Base-by-base conservation (phyloP, 768 basidiomycete genomes). In the Lactarius pseudohatsudake region DNA sequence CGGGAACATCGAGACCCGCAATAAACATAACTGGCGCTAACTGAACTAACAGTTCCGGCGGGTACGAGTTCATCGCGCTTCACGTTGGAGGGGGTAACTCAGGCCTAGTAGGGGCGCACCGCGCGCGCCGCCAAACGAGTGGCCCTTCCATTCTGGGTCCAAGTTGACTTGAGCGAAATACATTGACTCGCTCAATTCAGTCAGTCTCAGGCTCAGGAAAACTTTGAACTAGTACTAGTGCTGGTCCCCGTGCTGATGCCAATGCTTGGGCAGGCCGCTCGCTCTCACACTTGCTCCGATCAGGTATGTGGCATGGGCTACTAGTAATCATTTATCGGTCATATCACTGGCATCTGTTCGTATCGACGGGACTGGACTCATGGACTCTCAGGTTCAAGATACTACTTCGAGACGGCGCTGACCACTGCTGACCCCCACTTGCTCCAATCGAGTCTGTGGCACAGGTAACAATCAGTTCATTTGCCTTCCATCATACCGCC, bases 1-100 rank as follows among this genome's bases (percentile, higher is more conserved):
- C 34, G n/a, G 64, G 62, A 9, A 64, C 66, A 28, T 87, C 87
- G 55, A 97, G 84, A 2, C 96, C 96, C 30, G 94, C 93, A 22
- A 95, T 91, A 74, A 97, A 96, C 91, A 98, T 92, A 45, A 98
- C 87, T 16, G 96, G 96, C 22, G 86, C 88, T 53, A 93, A 85
- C 75, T 97, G 95, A n/a, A 85, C 81, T 70, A 97, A 81, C 69
- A 98, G 81, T 80, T 98, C 94, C 65, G 85, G 80, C 22, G 95
- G 96, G 80, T 96, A 97, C 38, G 92, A 91, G 77, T 96, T 96
- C 96, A 97, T 96, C 56, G 64, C 41, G 36, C 20, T 34, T 34
- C n/a, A 15, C 22, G 62, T 15, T 22, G 16, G 16, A 34, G 41
- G 16, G 30, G 4, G 26, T 15, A 32, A 26, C 6, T 18, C 22